Evolutionary conservation across 1,284 basidiomycete species (phyloP).

Genomic region (Puccinia triticina): DNA sequence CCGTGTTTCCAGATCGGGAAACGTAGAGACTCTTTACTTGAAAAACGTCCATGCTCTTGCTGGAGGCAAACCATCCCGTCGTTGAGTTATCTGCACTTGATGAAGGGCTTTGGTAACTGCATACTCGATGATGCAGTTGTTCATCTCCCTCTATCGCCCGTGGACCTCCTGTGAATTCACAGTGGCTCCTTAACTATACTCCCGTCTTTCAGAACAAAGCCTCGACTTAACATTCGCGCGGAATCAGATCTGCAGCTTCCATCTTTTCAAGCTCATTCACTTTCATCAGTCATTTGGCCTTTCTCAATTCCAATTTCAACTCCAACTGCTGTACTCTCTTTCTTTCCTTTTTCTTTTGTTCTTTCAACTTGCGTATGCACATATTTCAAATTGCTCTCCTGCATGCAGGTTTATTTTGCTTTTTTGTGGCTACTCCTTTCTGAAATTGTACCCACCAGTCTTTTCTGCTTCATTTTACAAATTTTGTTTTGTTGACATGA

Average conservation of each 20-base stretch:
- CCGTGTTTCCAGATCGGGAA: not conserved
- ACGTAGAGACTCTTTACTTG: constrained; percentile 26
- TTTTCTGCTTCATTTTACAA: not conserved
- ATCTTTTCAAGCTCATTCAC: not conserved
- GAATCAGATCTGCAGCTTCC: not conserved
- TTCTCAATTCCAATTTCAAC: not conserved
- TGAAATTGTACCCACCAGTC: not conserved
- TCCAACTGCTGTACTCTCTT: not conserved
- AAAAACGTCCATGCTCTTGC: constrained; percentile 32
- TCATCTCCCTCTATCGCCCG: not conserved
- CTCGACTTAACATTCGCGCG: not conserved
- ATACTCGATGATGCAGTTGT: not conserved
- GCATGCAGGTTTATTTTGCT: not conserved
- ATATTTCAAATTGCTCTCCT: not conserved
- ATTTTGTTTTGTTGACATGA: not conserved
- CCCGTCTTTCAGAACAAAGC: not conserved
- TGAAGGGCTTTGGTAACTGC: not conserved
- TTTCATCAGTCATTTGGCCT: not conserved
- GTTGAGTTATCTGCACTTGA: not conserved
- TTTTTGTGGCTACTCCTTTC: not conserved
- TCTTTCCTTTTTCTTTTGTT: not conserved
- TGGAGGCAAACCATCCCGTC: constrained; percentile 10
- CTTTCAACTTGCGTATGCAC: not conserved
- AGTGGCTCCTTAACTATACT: not conserved
- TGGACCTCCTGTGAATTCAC: not conserved